Evolutionary conservation across 495 filamentous ascomycete genomes (phyloP).

Genomic region (Xylaria sp.): DNA sequence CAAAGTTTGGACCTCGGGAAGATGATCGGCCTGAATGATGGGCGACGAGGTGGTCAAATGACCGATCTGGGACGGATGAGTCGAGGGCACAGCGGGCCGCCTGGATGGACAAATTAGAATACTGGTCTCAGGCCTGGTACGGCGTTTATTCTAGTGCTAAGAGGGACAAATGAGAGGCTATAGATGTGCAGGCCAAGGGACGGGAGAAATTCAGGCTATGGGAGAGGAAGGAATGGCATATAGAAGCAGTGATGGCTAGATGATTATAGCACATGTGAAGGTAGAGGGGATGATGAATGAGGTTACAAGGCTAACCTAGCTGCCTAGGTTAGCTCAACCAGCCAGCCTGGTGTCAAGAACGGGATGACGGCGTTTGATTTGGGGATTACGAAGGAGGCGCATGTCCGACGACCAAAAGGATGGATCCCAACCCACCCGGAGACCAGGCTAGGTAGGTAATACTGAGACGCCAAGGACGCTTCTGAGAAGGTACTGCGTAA

Average conservation of each 20-base stretch:
- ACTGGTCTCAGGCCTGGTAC: neutral
- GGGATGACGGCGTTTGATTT: constrained; percentile 24
- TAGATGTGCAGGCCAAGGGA: neutral
- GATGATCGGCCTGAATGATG: constrained; percentile 65
- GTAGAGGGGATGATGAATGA: constrained; percentile 9
- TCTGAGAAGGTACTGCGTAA: neutral
- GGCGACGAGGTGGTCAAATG: constrained; percentile 86
- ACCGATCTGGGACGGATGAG: constrained; percentile 78
- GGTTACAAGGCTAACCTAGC: constrained; percentile 2
- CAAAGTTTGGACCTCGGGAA: constrained; percentile 47
- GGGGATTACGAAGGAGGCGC: constrained; percentile 23
- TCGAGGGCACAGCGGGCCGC: constrained; percentile 63
- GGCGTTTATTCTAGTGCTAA: neutral
- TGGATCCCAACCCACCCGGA: constrained; percentile 19
- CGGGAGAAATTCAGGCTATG: neutral
- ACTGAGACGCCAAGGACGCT: constrained; percentile 19
- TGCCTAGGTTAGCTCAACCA: constrained; percentile 3
- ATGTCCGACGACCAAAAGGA: constrained; percentile 16
- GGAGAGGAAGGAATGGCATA: constrained; percentile 1
- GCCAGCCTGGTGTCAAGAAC: constrained; percentile 25
- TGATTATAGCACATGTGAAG: neutral
- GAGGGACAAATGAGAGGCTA: neutral
- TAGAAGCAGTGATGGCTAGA: neutral
- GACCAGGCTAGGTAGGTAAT: constrained; percentile 12
- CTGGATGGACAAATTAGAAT: constrained; percentile 27